Evolutionary conservation across 306 rosid genomes (phyloP).

Genomic region (Carpinus viminea): DNA sequence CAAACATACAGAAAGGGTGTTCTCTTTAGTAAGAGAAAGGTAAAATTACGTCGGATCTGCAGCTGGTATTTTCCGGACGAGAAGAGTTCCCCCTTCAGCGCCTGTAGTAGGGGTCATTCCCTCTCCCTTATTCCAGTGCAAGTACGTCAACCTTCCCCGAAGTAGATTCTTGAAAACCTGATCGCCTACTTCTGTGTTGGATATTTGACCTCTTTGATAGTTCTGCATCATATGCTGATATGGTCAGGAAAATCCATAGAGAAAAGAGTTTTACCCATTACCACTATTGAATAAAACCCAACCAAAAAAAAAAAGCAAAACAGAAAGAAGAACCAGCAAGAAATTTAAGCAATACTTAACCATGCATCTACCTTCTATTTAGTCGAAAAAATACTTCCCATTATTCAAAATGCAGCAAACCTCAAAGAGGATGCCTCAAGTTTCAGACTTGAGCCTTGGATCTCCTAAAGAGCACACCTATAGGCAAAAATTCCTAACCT

Average conservation of each 20-base stretch:
- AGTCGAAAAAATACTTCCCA: neutral
- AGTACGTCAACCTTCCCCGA: conserved; percentile 70
- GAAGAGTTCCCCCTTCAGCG: conserved; percentile 69
- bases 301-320: neutral
- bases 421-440: conserved; percentile 10
- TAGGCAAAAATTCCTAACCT: neutral
- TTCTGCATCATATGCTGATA: conserved; percentile 49
- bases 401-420: conserved; percentile 1
- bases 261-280: conserved; percentile 5
- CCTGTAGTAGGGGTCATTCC: conserved; percentile 81
- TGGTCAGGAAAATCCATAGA: conserved; percentile 21
- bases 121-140: conserved; percentile 82
- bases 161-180: conserved; percentile 55
- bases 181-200: conserved; percentile 46
- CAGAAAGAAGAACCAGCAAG: conserved; percentile 17
- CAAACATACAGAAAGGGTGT: conserved; percentile 16
- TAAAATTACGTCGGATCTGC: conserved; percentile 60
- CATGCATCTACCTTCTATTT: conserved; percentile 10
- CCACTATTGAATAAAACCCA: conserved; percentile 1
- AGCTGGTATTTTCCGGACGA: conserved; percentile 72
- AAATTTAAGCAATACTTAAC: conserved; percentile 3
- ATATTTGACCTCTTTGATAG: conserved; percentile 59
- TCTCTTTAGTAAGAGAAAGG: conserved; percentile 14
- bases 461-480: neutral
- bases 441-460: conserved; percentile 18